Evolutionary conservation across 2,329 filamentous ascomycete genomes (phyloP), one percentile per base, ranked within the genome.

Genomic region (Colletotrichum coccodes): DNA sequence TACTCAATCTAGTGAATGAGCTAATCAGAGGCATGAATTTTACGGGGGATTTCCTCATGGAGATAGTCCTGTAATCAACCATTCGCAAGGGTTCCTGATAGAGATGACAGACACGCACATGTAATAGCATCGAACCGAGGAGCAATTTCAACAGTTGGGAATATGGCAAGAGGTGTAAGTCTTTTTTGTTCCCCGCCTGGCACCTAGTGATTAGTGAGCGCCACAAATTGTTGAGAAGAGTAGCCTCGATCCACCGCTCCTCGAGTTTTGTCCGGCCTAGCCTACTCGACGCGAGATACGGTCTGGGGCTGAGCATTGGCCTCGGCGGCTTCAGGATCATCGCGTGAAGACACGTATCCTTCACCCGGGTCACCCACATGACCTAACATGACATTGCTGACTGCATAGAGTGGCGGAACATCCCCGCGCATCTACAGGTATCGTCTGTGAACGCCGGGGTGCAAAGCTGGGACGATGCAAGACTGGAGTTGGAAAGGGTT

Each of bases 181-280:
- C n/a, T n/a, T n/a, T n/a, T n/a, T n/a, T n/a, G n/a, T n/a, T n/a
- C n/a, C n/a, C n/a, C n/a, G n/a, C n/a, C n/a, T n/a, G n/a, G n/a
- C n/a, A n/a, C 44, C 44, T 28, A 40, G 16, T 18, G 21, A 50
- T 67, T 57, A 68, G 23, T 59, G n/a, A 60, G 42, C 60, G 12
- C 23, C 21, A 36, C 21, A 42, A 42, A 65, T 59, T 54, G 61
- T 68, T 68, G 65, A 68, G 61, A 47, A 40, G 34, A n/a, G 34
- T 50, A 42, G 42, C 9, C 36, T 62, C n/a, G n/a, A n/a, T n/a
- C 9, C 16, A 23, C 36, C 18, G 16, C 4, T 34, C 32, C 14
- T 26, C 2, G 21, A 3, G 2, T 38, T 14, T 26, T 14, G 21
- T n/a, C n/a, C 21, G 21, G 34, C 21, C 21, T 18, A 38, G n/a